phyloP scores from a whole-genome alignment of 495 filamentous ascomycete species.

The Neurospora intermedia region DNA sequence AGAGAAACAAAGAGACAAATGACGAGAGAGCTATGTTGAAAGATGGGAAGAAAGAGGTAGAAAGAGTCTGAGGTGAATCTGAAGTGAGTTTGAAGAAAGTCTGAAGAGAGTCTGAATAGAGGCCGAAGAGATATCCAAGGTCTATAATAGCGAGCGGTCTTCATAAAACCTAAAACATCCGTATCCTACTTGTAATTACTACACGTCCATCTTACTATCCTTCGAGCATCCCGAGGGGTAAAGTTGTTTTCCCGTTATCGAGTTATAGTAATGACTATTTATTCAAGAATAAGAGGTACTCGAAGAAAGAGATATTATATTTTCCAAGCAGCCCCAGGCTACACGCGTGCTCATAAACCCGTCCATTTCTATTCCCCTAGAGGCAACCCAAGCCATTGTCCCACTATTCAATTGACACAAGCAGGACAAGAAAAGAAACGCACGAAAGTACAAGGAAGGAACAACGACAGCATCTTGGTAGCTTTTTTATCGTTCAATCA shows the following conservation, averaged over 20 bases:
- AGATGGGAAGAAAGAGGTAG: no score
- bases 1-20: not conserved
- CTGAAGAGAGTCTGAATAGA: no score
- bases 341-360: not conserved
- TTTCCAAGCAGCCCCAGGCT: not conserved
- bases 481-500: not conserved
- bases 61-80: no score
- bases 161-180: no score
- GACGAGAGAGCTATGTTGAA: not conserved
- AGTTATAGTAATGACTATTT: no score
- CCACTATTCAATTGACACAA: not conserved
- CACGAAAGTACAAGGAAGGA: not conserved
- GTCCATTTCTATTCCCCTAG: not conserved
- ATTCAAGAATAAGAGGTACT: not conserved
- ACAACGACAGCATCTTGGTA: not conserved
- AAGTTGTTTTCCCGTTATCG: no score
- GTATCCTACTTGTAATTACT: no score
- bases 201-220: no score
- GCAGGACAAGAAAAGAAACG: not conserved
- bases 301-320: not conserved
- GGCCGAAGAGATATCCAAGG: no score
- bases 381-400: not conserved
- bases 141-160: no score
- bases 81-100: no score
- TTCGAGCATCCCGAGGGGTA: no score